Percentiles rank a stretch among this genome's conserved stretches.
Evolutionary conservation across 106 monocot genomes (phyloP).

Genomic region (Ottelia alismoides): DNA sequence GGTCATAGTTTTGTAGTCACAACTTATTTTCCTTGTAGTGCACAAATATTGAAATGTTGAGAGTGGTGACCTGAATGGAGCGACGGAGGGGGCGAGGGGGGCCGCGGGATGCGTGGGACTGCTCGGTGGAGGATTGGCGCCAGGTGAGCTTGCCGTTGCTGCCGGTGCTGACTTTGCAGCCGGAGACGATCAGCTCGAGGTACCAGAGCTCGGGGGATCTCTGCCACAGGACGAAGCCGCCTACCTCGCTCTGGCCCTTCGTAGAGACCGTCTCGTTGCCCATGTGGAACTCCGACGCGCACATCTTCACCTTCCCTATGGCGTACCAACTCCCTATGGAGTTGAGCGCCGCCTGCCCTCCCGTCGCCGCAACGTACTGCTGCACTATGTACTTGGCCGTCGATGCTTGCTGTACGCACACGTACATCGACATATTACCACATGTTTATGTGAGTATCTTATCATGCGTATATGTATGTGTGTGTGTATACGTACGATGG

Average conservation of each 20-base stretch:
- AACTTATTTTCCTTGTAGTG: too few species aligned
- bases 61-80: slow-evolving; percentile 66
- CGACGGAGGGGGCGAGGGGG: slow-evolving; percentile 53
- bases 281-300: slow-evolving; percentile 54
- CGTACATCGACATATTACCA: not conserved
- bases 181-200: slow-evolving; percentile 61
- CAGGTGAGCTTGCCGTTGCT: slow-evolving; percentile 54
- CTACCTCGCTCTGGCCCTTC: slow-evolving; percentile 37
- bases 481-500: slow-evolving; percentile 40
- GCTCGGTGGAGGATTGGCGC: slow-evolving; percentile 48
- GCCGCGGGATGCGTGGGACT: slow-evolving; percentile 41
- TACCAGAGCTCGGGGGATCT: slow-evolving; percentile 60
- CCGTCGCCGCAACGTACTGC: slow-evolving; percentile 79
- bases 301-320: slow-evolving; percentile 68
- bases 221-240: slow-evolving; percentile 64
- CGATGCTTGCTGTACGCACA: slow-evolving; percentile 43
- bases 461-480: not conserved
- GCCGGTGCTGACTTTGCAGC: slow-evolving; percentile 61
- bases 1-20: too few species aligned
- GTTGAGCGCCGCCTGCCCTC: slow-evolving; percentile 55
- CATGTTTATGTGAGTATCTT: not conserved
- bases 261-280: slow-evolving; percentile 33
- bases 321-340: slow-evolving; percentile 62
- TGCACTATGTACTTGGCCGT: slow-evolving; percentile 78
- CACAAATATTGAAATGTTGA: too few species aligned